Conservation (phyloP, 805 yeast genomes). For the Candida succiphila region DNA sequence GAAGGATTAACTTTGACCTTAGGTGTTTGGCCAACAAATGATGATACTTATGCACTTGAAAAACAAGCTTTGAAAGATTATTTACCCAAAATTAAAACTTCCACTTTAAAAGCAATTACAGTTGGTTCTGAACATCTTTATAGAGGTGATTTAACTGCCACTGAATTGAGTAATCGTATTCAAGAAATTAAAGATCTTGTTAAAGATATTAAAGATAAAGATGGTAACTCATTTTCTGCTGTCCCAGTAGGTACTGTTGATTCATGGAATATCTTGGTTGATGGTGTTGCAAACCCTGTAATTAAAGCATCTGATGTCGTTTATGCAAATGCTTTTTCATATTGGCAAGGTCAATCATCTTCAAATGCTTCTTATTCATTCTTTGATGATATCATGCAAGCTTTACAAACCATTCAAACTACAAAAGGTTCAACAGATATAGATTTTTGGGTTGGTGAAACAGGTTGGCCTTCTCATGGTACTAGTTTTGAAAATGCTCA, state of each 20-base stretch:
- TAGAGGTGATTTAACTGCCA: constrained; percentile 77
- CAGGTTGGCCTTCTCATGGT: constrained; percentile 95
- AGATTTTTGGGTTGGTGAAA: constrained; percentile 92
- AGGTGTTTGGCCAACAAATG: constrained; percentile 94
- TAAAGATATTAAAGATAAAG: constrained; percentile 56
- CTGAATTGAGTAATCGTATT: constrained; percentile 62
- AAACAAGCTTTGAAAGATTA: constrained; percentile 57
- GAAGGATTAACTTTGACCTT: constrained; percentile 69
- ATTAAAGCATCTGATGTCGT: constrained; percentile 77
- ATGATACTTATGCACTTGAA: constrained; percentile 65
- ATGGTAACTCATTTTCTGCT: constrained; percentile 67
- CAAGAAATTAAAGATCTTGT: constrained; percentile 50
- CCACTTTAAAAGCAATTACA: constrained; percentile 63
- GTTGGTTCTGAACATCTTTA: constrained; percentile 96
- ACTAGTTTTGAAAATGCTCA: constrained; percentile 53
- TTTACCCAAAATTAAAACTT: constrained; percentile 63
- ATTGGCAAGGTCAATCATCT: constrained; percentile 96
- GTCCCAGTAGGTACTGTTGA: constrained; percentile 89
- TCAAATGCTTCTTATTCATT: constrained; percentile 80
- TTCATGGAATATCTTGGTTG: constrained; percentile 90
- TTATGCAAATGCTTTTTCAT: constrained; percentile 92
- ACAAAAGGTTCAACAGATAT: constrained; percentile 80
- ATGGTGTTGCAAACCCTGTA: constrained; percentile 60
- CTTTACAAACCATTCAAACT: constrained; percentile 79
- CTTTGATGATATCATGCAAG: constrained; percentile 97